Evolutionary conservation across 257 asterid genomes (phyloP), one percentile per base, ranked within the genome.

Genomic region (Scutellaria galericulata): DNA sequence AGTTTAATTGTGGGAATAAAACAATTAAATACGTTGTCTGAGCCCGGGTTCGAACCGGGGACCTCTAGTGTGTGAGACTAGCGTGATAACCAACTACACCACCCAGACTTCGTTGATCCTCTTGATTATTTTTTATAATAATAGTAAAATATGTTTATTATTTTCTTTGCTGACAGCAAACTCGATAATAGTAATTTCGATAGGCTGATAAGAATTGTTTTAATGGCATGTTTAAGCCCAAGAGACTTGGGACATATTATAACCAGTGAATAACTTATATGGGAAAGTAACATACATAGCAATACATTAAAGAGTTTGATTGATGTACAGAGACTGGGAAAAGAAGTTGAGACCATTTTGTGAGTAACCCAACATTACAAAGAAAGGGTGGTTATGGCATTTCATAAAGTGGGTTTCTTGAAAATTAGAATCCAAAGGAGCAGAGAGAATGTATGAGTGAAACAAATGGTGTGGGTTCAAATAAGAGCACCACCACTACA

Each of bases 21-120:
- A 0, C 1, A 6, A 20, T 1, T 12, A 9, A 22, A 2, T 5
- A 31, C 1, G n/a, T 1, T 72, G 77, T 72, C 92, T 90, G 87
- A 92, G 96, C 89, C 96, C 92, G 91, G 98, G 94, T 84, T 88
- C 96, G 91, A 92, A 92, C 93, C 90, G 95, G 96, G 96, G 95
- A 90, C 97, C 96, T 87, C 96, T 92, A 87, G 93, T 86, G 97
- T 92, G 98, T 90, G 95, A 92, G 97, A 90, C 97, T 87, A 90
- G 91, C 95, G 90, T 93, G 97, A 93, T 88, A 93, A 88, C 96
- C 92, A 5, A 93, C 97, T 90, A 88, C 98, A 92, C 97, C 96
- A 90, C 98, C 96, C 96, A 88, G 75, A 70, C 74, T 0, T 8
- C 9, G n/a, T 10, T 18, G 9, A 4, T 31, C 35, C 12, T 7